Percentiles rank a stretch among this genome's conserved stretches.
phyloP scores from a whole-genome alignment of 345 rosid genomes.

The Brassica juncea region DNA sequence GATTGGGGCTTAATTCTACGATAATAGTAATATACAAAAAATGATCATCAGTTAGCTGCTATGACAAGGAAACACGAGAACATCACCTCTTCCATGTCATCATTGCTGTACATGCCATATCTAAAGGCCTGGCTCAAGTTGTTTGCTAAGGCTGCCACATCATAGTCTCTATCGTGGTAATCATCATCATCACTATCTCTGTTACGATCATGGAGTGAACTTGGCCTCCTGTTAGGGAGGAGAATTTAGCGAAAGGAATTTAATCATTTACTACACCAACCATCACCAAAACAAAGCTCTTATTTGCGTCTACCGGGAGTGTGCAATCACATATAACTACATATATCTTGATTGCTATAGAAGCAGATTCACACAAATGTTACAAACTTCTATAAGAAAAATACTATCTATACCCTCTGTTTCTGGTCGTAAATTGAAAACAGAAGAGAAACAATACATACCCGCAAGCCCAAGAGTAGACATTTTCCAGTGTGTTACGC shows the following conservation, averaged over 20 bases:
- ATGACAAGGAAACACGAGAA: slow-evolving; percentile 26
- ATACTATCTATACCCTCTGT: slow-evolving; percentile 2
- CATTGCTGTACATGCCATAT: slow-evolving; percentile 81
- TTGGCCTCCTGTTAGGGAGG: slow-evolving; percentile 73
- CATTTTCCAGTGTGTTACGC: slow-evolving; percentile 83
- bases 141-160: slow-evolving; percentile 91
- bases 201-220: slow-evolving; percentile 72
- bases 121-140: slow-evolving; percentile 91
- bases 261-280: slow-evolving; percentile 5
- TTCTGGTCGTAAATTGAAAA: slow-evolving; percentile 5
- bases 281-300: slow-evolving; percentile 19
- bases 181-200: slow-evolving; percentile 95
- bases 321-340: slow-evolving; percentile 19
- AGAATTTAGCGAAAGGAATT: slow-evolving; percentile 20
- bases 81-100: slow-evolving; percentile 77
- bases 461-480: slow-evolving; percentile 92
- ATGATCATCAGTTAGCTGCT: slow-evolving; percentile 8
- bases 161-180: slow-evolving; percentile 93
- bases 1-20: background rate
- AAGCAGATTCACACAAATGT: slow-evolving; percentile 13
- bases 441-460: slow-evolving; percentile 42
- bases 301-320: slow-evolving; percentile 3
- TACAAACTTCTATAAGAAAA: slow-evolving; percentile 5
- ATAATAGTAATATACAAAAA: background rate
- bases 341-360: slow-evolving; percentile 13